A percentile compares a stretch with the other conserved stretches of the same genome.
Evolutionary conservation across 2,329 filamentous ascomycete species (phyloP).

Genomic region (Aureobasidium sp.): DNA sequence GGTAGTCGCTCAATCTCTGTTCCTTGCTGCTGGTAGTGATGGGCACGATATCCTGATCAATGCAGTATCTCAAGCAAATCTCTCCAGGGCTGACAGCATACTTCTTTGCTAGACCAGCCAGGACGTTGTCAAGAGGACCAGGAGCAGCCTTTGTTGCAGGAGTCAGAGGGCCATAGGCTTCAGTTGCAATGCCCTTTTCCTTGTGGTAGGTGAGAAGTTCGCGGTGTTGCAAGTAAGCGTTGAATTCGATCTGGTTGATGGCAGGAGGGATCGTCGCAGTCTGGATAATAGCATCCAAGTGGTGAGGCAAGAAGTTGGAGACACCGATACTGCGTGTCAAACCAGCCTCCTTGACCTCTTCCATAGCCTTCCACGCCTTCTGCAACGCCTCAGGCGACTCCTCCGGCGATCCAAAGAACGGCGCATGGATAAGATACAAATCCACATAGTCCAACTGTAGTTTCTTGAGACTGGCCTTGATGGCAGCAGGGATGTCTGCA

Average conservation of each 20-base stretch:
- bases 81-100: conserved; percentile 51
- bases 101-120: conserved; percentile 48
- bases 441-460: conserved; percentile 55
- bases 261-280: conserved; percentile 49
- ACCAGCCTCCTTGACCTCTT: conserved; percentile 47
- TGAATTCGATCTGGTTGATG: conserved; percentile 61
- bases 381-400: conserved; percentile 38
- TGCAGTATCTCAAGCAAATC: conserved; percentile 50
- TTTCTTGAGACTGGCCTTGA: conserved; percentile 50
- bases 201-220: conserved; percentile 48
- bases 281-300: conserved; percentile 47
- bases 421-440: conserved; percentile 55
- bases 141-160: conserved; percentile 46
- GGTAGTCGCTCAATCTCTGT: conserved; percentile 49
- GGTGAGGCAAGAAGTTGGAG: conserved; percentile 49
- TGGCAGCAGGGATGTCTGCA: conserved; percentile 45
- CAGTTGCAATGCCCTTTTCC: conserved; percentile 38
- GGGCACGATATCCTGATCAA: conserved; percentile 51
- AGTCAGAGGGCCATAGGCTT: conserved; percentile 39
- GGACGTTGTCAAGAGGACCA: conserved; percentile 47
- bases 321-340: conserved; percentile 55
- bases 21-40: conserved; percentile 56
- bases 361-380: conserved; percentile 52
- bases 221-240: conserved; percentile 58
- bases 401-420: conserved; percentile 39